These are phyloP conservation scores for Mollisiaceae sp. DNA, from an alignment of 2,329 filamentous ascomycete species.

Conservation along the genomic window DNA sequence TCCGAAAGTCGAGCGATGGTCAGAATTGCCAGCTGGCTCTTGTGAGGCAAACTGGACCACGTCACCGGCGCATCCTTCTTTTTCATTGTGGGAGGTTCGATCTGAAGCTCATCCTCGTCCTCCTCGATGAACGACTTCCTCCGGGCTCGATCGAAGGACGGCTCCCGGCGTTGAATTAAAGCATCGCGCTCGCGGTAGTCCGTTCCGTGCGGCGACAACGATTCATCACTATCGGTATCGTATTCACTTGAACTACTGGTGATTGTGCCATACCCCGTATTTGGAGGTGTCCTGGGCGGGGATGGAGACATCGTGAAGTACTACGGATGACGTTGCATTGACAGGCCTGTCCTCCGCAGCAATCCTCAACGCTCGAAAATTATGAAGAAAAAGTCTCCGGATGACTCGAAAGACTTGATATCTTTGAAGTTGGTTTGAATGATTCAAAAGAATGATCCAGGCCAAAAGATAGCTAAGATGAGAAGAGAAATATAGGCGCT, in stretches of 20 bases:
- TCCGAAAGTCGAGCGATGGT: constrained; percentile 82
- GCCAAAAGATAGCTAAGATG: not conserved
- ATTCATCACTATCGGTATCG: constrained; percentile 24
- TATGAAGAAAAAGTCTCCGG: not conserved
- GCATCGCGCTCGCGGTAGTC: constrained; percentile 21
- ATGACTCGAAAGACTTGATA: not conserved
- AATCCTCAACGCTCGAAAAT: not conserved
- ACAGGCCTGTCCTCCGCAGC: not conserved
- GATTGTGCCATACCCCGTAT: not conserved
- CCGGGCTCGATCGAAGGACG: constrained; percentile 25
- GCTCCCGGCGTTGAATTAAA: constrained; percentile 15
- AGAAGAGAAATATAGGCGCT: not conserved
- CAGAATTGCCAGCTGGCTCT: constrained; percentile 78
- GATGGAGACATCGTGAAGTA: not conserved
- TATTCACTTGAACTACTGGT: constrained; percentile 6
- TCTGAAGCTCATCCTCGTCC: constrained; percentile 39
- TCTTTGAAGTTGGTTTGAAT: not conserved
- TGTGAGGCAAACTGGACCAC: constrained; percentile 79
- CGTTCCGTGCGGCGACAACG: constrained; percentile 29
- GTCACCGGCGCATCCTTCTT: constrained; percentile 52
- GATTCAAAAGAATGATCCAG: not conserved
- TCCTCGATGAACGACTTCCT: constrained; percentile 35
- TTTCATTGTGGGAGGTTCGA: constrained; percentile 31
- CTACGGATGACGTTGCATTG: constrained; percentile 4
- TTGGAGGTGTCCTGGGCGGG: not conserved